Conservation (phyloP, 2,329 filamentous ascomycete species). For the Sordariomycetes sp. region DNA sequence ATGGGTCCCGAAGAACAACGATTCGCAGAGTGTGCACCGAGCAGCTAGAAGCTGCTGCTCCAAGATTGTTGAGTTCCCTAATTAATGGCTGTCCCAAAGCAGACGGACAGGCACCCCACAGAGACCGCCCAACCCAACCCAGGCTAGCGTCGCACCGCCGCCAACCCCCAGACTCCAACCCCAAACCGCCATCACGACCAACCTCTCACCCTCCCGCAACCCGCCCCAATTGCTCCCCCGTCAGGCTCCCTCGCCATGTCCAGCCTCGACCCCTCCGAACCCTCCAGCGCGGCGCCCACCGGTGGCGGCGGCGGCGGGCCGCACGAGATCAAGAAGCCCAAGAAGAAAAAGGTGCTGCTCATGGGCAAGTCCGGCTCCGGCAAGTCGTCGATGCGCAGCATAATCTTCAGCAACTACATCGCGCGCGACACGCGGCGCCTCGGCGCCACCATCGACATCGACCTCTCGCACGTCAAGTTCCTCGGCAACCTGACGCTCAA, state of each 20-base stretch:
- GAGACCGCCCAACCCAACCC: neutral
- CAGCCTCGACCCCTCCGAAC: too few species aligned
- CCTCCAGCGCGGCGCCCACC: conserved; percentile 5
- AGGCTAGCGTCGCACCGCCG: neutral
- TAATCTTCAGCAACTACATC: conserved; percentile 98
- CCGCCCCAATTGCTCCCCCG: neutral
- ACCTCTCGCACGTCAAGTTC: conserved; percentile 97
- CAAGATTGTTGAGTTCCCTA: too few species aligned
- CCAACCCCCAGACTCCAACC: neutral
- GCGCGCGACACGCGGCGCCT: conserved; percentile 88
- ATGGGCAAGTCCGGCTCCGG: conserved; percentile 97
- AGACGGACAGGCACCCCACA: too few species aligned
- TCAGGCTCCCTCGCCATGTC: too few species aligned
- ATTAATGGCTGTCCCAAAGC: too few species aligned
- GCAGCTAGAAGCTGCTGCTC: too few species aligned
- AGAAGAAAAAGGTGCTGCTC: conserved; percentile 79
- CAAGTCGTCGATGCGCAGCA: conserved; percentile 96
- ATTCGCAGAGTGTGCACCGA: too few species aligned
- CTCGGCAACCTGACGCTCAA: conserved; percentile 96
- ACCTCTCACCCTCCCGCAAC: neutral
- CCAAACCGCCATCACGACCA: neutral
- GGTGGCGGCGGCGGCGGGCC: too few species aligned
- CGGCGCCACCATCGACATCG: conserved; percentile 96
- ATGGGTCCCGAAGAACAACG: too few species aligned
- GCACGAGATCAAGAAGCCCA: conserved; percentile 54